phyloP scores from a whole-genome alignment of 2,329 filamentous ascomycete species.

The Trichoderma sp. region DNA sequence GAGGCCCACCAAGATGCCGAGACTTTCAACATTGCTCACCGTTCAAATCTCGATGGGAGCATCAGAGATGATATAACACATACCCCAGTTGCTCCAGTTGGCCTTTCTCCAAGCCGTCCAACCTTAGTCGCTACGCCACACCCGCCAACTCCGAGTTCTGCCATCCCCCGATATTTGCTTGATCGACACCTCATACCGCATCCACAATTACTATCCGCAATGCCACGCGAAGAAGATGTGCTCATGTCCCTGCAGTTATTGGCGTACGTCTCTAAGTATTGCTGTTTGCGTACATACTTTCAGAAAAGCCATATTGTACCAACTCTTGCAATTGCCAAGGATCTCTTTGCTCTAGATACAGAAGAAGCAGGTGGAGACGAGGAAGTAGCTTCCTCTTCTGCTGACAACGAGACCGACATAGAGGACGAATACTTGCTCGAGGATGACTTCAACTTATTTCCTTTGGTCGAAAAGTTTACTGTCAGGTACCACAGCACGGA shows the following conservation, averaged over 20 bases:
- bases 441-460: slow-evolving; percentile 98
- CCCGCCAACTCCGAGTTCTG: slow-evolving; percentile 67
- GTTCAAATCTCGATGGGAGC: slow-evolving; percentile 78
- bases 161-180: slow-evolving; percentile 74
- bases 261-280: slow-evolving; percentile 98
- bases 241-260: slow-evolving; percentile 96
- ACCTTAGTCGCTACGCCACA: slow-evolving; percentile 69
- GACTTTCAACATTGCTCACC: slow-evolving; percentile 91
- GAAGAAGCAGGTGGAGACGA: slow-evolving; percentile 58
- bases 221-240: slow-evolving; percentile 96
- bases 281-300: slow-evolving; percentile 92
- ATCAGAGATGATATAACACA: slow-evolving; percentile 71
- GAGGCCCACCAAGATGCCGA: slow-evolving; percentile 78
- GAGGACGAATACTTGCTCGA: slow-evolving; percentile 87
- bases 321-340: slow-evolving; percentile 82
- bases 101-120: slow-evolving; percentile 71
- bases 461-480: slow-evolving; percentile 96
- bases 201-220: slow-evolving; percentile 76
- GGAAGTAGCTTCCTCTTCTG: slow-evolving; percentile 41
- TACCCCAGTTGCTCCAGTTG: slow-evolving; percentile 62
- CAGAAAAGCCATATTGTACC: slow-evolving; percentile 93
- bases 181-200: slow-evolving; percentile 69
- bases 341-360: slow-evolving; percentile 75
- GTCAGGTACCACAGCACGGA: slow-evolving; percentile 91
- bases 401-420: slow-evolving; percentile 53